Base-by-base conservation (phyloP, 148 eudicot genomes). In the Salicornia ramosissima region DNA sequence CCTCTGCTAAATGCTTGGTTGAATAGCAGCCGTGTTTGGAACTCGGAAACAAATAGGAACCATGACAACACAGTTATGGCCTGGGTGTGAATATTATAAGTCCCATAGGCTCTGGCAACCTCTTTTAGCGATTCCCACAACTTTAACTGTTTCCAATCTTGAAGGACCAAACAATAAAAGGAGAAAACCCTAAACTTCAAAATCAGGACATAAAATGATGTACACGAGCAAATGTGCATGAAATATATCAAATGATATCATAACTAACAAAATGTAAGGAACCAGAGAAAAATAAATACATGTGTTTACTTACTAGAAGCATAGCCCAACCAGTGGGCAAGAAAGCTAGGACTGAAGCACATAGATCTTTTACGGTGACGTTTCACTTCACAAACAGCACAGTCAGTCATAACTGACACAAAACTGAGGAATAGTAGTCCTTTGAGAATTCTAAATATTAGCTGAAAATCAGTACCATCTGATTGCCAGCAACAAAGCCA, bases 391-490 rank as follows among this genome's bases (percentile, higher is more conserved):
- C 96, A 79, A 94, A 90, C 76, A 90, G 75, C 42, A 94, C n/a
- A n/a, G n/a, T n/a, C 92, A n/a, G 97, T 88, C 96, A 90, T 87
- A 52, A 90, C 92, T 12, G 97, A 87, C 50, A 94, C 65, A 70
- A 94, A 94, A 31, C 97, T 97, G 18, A 94, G 88, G 80, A 90
- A 94, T 74, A 94, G 77, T 67, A 90, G 98, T 31, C 95, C 97
- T 83, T 94, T 94, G 42, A 94, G 89, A 73, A 94, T 88, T 82
- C 98, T 84, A 79, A 94, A 94, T 97, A 94, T 94, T 15, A 94
- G 97, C 92, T 94, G 97, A 75, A 94, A 94, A 73, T 94, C 98
- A n/a, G 97, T 90, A 94, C 89, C 95, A 94, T 78, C 98, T 94
- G 86, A 55, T n/a, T 56, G 73, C 67, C 72, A 61, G 51, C 34